These are phyloP conservation scores for Fraxinus greggii DNA, from an alignment of 305 asterid genomes.

Conservation along the genomic window DNA sequence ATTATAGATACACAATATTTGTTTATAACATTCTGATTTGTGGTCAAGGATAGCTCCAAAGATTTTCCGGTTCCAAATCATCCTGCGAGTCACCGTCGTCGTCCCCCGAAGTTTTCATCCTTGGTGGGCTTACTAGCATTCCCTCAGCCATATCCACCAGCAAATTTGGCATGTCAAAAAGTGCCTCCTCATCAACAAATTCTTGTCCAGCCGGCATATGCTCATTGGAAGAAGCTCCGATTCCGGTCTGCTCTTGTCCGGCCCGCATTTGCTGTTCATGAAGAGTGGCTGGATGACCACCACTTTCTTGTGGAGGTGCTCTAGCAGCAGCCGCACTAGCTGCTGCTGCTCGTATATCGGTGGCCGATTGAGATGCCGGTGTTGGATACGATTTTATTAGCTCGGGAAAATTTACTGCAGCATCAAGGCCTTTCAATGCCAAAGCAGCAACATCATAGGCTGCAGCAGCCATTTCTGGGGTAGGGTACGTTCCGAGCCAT, in stretches of 20 bases:
- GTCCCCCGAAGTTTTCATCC: conserved; percentile 22
- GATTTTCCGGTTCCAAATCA: conserved; percentile 26
- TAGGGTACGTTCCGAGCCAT: conserved; percentile 64
- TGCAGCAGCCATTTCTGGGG: conserved; percentile 74
- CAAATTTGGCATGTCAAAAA: conserved; percentile 58
- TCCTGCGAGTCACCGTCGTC: conserved; percentile 34
- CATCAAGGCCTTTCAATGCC: conserved; percentile 51
- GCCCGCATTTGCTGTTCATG: neutral
- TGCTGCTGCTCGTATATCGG: conserved; percentile 55
- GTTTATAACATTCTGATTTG: neutral
- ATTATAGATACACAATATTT: neutral
- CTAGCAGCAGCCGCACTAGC: conserved; percentile 44
- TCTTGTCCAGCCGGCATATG: conserved; percentile 3
- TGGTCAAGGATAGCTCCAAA: conserved; percentile 41
- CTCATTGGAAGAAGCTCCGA: conserved; percentile 6
- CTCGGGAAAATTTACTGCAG: conserved; percentile 49
- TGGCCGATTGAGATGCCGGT: conserved; percentile 47
- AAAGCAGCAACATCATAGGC: conserved; percentile 71
- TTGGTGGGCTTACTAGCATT: conserved; percentile 54
- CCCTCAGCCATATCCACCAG: conserved; percentile 66
- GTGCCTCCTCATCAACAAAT: conserved; percentile 53
- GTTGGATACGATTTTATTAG: conserved; percentile 34
- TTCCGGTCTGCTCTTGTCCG: neutral
- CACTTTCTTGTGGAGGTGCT: conserved; percentile 14
- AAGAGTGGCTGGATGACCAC: neutral